Evolutionary conservation across 108 stramenopile species (phyloP).

Genomic region (Cyclotella cryptica): DNA sequence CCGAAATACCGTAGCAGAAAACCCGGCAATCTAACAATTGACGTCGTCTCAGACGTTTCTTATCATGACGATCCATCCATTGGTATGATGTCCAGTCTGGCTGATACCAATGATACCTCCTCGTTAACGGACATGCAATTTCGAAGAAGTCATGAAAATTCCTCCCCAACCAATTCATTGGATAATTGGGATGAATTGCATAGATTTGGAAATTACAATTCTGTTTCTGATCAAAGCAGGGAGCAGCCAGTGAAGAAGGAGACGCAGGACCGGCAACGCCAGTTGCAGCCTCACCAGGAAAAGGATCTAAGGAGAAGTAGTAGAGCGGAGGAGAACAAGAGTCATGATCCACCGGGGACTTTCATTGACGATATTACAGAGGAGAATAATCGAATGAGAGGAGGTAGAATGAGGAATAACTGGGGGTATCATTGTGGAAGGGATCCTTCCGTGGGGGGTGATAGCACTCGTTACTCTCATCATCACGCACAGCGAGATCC

Average conservation of each 20-base stretch:
- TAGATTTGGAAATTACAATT: no score
- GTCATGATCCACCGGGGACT: conserved; percentile 22
- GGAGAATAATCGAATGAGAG: neutral
- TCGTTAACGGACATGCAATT: conserved; percentile 3
- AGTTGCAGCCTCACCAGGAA: conserved; percentile 10
- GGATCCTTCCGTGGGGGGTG: conserved; percentile 8
- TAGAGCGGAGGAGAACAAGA: neutral
- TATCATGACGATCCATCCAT: conserved; percentile 40
- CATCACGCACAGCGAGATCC: neutral
- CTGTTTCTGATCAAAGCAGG: no score
- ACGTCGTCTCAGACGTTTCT: conserved; percentile 37
- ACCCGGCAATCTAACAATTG: neutral
- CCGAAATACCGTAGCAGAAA: no score
- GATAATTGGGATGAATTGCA: neutral
- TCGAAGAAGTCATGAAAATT: neutral
- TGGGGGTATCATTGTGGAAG: neutral
- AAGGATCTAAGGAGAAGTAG: neutral
- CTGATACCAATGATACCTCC: conserved; percentile 22
- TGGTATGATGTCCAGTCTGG: conserved; percentile 32
- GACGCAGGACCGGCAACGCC: neutral
- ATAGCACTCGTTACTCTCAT: conserved; percentile 1
- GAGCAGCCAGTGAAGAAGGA: neutral
- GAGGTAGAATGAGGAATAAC: conserved; percentile 1
- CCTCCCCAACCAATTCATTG: neutral
- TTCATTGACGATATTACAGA: conserved; percentile 7